phyloP scores from a whole-genome alignment of 495 filamentous ascomycete genomes.

The Choiromyces venosus region DNA sequence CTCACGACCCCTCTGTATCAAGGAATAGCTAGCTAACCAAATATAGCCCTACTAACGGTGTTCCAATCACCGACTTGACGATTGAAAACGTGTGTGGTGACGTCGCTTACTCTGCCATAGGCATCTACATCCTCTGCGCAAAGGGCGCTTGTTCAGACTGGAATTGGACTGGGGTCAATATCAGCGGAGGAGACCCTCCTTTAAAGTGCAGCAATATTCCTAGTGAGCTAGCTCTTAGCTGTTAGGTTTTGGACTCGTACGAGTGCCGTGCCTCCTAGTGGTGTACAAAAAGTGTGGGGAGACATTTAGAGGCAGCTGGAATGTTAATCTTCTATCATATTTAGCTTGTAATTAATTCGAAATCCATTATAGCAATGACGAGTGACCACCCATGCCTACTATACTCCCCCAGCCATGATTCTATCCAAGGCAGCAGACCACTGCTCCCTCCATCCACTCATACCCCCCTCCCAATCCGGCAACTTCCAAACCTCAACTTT shows the following conservation, averaged over 20 bases:
- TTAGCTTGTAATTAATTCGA: neutral
- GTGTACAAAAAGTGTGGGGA: neutral
- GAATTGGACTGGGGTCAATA: slow-evolving; percentile 48
- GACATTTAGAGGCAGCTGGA: neutral
- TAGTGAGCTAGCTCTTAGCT: slow-evolving; percentile 45
- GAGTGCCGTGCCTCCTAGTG: neutral
- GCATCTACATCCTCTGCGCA: slow-evolving; percentile 55
- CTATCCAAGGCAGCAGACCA: slow-evolving; percentile 44
- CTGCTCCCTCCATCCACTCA: slow-evolving; percentile 31
- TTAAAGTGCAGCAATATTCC: slow-evolving; percentile 47
- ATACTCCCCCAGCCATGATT: slow-evolving; percentile 31
- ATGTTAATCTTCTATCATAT: neutral
- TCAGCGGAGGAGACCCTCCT: slow-evolving; percentile 51
- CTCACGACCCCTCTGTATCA: neutral
- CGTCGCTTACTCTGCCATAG: slow-evolving; percentile 46
- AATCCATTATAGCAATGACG: neutral
- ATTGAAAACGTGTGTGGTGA: slow-evolving; percentile 52
- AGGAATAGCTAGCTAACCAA: neutral
- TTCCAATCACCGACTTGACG: slow-evolving; percentile 57
- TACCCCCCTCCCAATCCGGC: slow-evolving; percentile 31
- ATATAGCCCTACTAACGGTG: slow-evolving; percentile 51
- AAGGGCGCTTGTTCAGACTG: slow-evolving; percentile 48
- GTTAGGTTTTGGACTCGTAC: slow-evolving; percentile 36
- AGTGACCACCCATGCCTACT: slow-evolving; percentile 2
- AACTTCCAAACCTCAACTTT: slow-evolving; percentile 22